Percentiles rank a stretch among this genome's conserved stretches.
Conservation (phyloP, 139 green algal genomes). For the Closterium sp. region DNA sequence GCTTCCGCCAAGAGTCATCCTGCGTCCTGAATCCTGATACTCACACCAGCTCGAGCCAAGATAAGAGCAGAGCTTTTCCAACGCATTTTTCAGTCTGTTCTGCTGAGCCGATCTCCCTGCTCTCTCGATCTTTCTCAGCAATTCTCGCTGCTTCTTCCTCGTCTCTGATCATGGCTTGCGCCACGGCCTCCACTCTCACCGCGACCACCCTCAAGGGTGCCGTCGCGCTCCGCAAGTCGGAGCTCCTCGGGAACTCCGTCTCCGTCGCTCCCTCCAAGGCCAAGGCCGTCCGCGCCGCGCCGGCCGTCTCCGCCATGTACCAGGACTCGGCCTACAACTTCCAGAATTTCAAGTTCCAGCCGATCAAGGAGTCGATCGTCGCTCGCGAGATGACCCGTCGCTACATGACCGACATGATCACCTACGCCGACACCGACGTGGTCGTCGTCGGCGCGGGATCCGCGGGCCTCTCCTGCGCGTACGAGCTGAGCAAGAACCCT, state of each 20-base stretch:
- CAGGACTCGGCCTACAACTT: slow-evolving; percentile 35
- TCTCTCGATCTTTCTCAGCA: neutral
- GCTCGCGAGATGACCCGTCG: slow-evolving; percentile 56
- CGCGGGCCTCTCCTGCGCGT: slow-evolving; percentile 87
- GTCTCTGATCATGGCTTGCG: neutral
- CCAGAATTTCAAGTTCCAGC: slow-evolving; percentile 53
- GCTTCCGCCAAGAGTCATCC: neutral
- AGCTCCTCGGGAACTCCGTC: neutral
- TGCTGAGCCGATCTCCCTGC: neutral
- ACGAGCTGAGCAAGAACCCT: slow-evolving; percentile 91
- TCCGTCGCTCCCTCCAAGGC: neutral
- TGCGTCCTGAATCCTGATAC: no score
- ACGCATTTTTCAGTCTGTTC: neutral
- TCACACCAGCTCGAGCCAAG: neutral
- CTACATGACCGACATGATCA: slow-evolving; percentile 91
- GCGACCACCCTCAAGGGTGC: neutral
- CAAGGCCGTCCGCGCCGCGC: neutral
- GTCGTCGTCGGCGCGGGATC: slow-evolving; percentile 71
- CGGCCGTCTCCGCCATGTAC: slow-evolving; percentile 5
- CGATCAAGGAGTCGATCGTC: slow-evolving; percentile 50
- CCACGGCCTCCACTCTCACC: neutral
- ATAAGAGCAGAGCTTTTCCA: neutral
- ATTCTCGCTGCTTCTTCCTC: neutral
- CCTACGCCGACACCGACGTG: slow-evolving; percentile 77
- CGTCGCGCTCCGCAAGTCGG: neutral